These are phyloP conservation scores for Malassezia equina DNA, from an alignment of 1,284 basidiomycete genomes.

Conservation along the genomic window DNA sequence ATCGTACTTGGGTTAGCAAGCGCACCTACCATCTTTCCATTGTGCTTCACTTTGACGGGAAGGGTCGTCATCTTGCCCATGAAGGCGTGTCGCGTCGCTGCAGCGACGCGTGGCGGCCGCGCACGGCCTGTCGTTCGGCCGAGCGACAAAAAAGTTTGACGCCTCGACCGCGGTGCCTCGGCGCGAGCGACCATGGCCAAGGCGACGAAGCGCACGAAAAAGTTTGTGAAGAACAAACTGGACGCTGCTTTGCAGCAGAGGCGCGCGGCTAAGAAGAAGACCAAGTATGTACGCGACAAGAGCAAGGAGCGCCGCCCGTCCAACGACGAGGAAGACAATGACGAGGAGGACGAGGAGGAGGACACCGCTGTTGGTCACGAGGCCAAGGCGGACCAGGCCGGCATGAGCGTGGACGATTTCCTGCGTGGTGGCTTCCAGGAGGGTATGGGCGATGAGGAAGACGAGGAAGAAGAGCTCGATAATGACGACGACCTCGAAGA, in stretches of 20 bases:
- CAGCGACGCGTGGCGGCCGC: background rate
- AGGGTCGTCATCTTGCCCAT: slow-evolving; percentile 47
- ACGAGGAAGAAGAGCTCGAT: slow-evolving; percentile 26
- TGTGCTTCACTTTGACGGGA: slow-evolving; percentile 75
- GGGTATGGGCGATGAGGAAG: slow-evolving; percentile 28
- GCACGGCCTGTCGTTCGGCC: slow-evolving; percentile 4
- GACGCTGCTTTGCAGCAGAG: slow-evolving; percentile 38
- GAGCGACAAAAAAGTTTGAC: slow-evolving; percentile 10
- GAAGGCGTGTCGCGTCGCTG: background rate
- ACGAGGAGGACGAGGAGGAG: slow-evolving; percentile 21
- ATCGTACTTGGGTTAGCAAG: slow-evolving; percentile 19
- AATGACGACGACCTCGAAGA: slow-evolving; percentile 35
- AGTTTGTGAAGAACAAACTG: slow-evolving; percentile 41
- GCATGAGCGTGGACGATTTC: slow-evolving; percentile 45
- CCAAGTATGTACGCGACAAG: slow-evolving; percentile 23
- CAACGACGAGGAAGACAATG: slow-evolving; percentile 9
- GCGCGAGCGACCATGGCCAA: slow-evolving; percentile 33
- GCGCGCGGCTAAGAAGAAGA: slow-evolving; percentile 36
- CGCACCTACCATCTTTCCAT: slow-evolving; percentile 57
- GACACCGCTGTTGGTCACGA: background rate
- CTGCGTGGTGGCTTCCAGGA: slow-evolving; percentile 40
- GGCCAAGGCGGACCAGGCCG: slow-evolving; percentile 17
- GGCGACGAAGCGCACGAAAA: slow-evolving; percentile 40
- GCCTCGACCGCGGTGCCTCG: background rate
- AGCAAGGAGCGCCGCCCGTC: slow-evolving; percentile 19